These are phyloP conservation scores for Yueomyces sinensis DNA, from an alignment of 805 yeast species.

Conservation along the genomic window DNA sequence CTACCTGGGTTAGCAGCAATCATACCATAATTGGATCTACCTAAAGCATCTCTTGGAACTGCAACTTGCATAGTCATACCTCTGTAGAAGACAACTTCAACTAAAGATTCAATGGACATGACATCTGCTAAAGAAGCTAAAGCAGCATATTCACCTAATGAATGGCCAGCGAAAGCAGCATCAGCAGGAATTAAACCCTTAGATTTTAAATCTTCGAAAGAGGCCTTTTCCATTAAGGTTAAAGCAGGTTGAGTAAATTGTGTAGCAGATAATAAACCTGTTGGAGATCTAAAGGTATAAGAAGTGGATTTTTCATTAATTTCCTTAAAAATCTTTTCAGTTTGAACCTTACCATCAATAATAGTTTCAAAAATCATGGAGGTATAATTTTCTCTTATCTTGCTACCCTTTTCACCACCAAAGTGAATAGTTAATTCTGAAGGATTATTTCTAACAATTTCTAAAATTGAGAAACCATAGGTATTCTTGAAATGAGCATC, in stretches of 20 bases:
- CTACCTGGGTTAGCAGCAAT: conserved; percentile 96
- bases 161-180: conserved; percentile 96
- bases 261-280: conserved; percentile 93
- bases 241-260: conserved; percentile 99
- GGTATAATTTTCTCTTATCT: conserved; percentile 85
- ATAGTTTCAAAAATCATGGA: conserved; percentile 97
- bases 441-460: conserved; percentile 93
- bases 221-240: conserved; percentile 98
- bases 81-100: conserved; percentile 96
- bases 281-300: conserved; percentile 80
- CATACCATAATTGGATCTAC: conserved; percentile 99
- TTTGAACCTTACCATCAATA: conserved; percentile 66
- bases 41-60: conserved; percentile 89
- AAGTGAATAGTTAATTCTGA: conserved; percentile 89
- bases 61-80: conserved; percentile 99
- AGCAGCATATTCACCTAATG: conserved; percentile 98
- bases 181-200: conserved; percentile 92
- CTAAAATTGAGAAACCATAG: conserved; percentile 93
- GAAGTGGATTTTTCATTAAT: conserved; percentile 73
- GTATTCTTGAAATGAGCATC: conserved; percentile 83
- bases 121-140: conserved; percentile 94
- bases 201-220: conserved; percentile 92
- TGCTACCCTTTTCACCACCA: conserved; percentile 96
- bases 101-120: conserved; percentile 95
- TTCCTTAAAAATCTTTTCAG: conserved; percentile 92